Evolutionary conservation across 2,329 filamentous ascomycete genomes (phyloP).

Genomic region (Torrubiellomyces zombiae): DNA sequence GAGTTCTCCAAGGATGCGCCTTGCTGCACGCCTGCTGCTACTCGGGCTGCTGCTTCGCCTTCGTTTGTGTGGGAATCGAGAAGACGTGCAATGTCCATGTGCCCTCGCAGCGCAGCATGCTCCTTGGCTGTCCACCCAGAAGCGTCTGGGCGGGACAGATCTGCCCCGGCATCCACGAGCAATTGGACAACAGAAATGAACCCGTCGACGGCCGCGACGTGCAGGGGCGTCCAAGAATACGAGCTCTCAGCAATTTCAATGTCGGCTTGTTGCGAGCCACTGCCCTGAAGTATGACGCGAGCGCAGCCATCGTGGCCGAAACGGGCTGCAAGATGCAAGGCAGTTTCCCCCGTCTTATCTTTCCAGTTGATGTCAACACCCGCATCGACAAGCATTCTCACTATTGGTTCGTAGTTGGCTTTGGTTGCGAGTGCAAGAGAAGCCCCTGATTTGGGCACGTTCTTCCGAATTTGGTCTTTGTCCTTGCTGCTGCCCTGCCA

Average conservation of each 20-base stretch:
- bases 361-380: slow-evolving; percentile 89
- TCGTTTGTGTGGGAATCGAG: slow-evolving; percentile 36
- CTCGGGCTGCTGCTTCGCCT: slow-evolving; percentile 11
- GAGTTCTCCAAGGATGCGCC: slow-evolving; percentile 28
- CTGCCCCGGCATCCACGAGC: slow-evolving; percentile 61
- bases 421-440: slow-evolving; percentile 78
- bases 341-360: slow-evolving; percentile 78
- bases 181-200: slow-evolving; percentile 59
- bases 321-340: slow-evolving; percentile 77
- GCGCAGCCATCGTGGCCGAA: slow-evolving; percentile 76
- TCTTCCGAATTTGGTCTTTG: slow-evolving; percentile 48
- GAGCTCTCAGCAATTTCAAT: slow-evolving; percentile 65
- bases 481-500: slow-evolving; percentile 49
- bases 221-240: slow-evolving; percentile 90
- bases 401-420: slow-evolving; percentile 70
- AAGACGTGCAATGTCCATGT: slow-evolving; percentile 61
- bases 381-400: slow-evolving; percentile 73
- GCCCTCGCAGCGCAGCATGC: slow-evolving; percentile 78
- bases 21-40: slow-evolving; percentile 7
- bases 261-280: slow-evolving; percentile 52
- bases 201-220: slow-evolving; percentile 83
- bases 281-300: slow-evolving; percentile 55
- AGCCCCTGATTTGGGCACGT: slow-evolving; percentile 68
- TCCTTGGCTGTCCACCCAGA: slow-evolving; percentile 92
- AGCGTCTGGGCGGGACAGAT: slow-evolving; percentile 58